These are phyloP conservation scores for Thalia dealbata DNA, from an alignment of 176 grass and related monocot species.

Conservation along the genomic window DNA sequence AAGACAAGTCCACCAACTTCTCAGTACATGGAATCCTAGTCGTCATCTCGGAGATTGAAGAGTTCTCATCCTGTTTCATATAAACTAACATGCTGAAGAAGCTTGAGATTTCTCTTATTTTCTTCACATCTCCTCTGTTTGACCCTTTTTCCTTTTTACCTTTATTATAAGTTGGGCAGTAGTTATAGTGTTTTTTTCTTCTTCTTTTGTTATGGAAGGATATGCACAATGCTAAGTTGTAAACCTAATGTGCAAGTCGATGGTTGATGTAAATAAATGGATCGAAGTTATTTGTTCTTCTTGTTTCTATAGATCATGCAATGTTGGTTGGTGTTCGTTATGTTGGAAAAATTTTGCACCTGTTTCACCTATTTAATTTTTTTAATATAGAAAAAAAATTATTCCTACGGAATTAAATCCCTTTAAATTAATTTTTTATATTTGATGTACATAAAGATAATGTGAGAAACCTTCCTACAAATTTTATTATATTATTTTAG, in stretches of 20 bases:
- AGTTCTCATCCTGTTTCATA: neutral
- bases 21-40: slow-evolving; percentile 79
- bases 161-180: no score
- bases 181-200: no score
- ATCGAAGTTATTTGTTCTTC: neutral
- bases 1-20: slow-evolving; percentile 45
- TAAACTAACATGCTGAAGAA: neutral
- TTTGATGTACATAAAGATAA: no score
- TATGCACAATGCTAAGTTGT: neutral
- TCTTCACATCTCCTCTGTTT: neutral
- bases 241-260: neutral
- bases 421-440: no score
- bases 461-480: no score
- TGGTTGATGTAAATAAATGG: neutral
- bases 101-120: neutral
- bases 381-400: no score
- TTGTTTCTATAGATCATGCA: neutral
- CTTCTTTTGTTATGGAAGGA: neutral
- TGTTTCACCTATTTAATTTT: neutral
- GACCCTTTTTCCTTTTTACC: no score
- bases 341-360: neutral
- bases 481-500: no score
- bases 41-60: neutral
- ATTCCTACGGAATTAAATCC: no score
- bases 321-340: neutral